A percentile compares a stretch with the other conserved stretches of the same genome.
phyloP scores from a whole-genome alignment of 129 eudicot genomes.

The Tagetes patula region DNA sequence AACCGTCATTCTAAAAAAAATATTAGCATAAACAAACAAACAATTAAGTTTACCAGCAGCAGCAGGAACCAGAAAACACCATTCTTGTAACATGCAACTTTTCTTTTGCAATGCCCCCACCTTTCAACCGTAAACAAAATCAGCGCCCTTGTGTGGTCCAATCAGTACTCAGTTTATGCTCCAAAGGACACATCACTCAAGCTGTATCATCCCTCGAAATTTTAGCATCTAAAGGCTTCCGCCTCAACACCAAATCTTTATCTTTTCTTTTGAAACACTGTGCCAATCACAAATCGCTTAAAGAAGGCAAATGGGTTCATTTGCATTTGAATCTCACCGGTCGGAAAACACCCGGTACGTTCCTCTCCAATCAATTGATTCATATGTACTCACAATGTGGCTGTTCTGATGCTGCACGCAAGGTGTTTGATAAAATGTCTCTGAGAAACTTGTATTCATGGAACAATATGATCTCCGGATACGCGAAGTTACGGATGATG shows the following conservation, averaged over 20 bases:
- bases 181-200: constrained; percentile 51
- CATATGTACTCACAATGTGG: constrained; percentile 66
- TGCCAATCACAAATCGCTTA: constrained; percentile 45
- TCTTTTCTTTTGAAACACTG: constrained; percentile 52
- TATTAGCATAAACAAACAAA: too few species aligned
- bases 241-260: constrained; percentile 48
- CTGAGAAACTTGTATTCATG: constrained; percentile 64
- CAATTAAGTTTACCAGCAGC: too few species aligned
- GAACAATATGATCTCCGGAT: constrained; percentile 84
- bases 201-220: constrained; percentile 50
- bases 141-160: constrained; percentile 54
- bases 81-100: constrained; percentile 28
- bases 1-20: too few species aligned
- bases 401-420: constrained; percentile 51
- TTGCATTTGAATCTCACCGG: constrained; percentile 63
- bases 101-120: constrained; percentile 37
- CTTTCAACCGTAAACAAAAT: constrained; percentile 28
- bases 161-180: constrained; percentile 41
- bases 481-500: constrained; percentile 67
- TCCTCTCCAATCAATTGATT: constrained; percentile 55
- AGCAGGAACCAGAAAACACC: constrained; percentile 9
- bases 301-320: constrained; percentile 75
- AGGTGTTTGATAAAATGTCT: constrained; percentile 78
- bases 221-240: constrained; percentile 49
- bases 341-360: constrained; percentile 45